Base-by-base conservation (phyloP, 495 filamentous ascomycete genomes). In the Hypoxylon lenormandii region DNA sequence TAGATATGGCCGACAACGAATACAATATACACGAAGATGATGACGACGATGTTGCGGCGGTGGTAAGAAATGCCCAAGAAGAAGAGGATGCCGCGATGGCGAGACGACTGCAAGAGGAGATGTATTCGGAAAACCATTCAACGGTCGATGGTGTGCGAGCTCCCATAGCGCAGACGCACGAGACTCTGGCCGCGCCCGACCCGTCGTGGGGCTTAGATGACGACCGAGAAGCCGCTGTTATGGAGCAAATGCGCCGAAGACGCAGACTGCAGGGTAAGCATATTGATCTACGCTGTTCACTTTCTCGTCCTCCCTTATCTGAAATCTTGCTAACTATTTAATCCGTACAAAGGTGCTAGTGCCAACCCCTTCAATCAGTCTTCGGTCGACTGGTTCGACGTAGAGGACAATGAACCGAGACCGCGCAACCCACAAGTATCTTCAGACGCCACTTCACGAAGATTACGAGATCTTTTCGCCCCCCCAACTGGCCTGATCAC, bases 1-100 rank as follows among this genome's bases (percentile, higher is more conserved):
- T 84, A 18, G 74, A 78, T 0, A 84, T 86, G 77, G 49, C n/a
- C 5, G 61, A 72, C 21, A 49, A 75, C 36, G 60, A 62, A 12
- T 74, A 70, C 38, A 56, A 11, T 18, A 70, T 75, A 45, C 72
- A 72, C 21, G 76, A 76, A 13, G 72, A 74, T 3, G 74, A 57
- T 6, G 71, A 78, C 8, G 80, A 77, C 37, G 74, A 74, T 5
- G 76, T 83, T 38, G 78, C 72, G 46, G 78, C 74, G 21, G 60
- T 78, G 30, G 80, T 77, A 10, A 74, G 78, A 56, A 76, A 56
- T 43, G 83, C 80, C 10, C 81, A 80, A 54, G 80, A 87, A 48
- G 95, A 97, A 66, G 92, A 96, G 70, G 95, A 98, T 79, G 95
- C 93, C 43, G 95, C 92, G 10, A 92, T 98, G 87, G 95, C 95